phyloP scores from a whole-genome alignment of 257 asterid species.

The Paraleonurus japonicus region DNA sequence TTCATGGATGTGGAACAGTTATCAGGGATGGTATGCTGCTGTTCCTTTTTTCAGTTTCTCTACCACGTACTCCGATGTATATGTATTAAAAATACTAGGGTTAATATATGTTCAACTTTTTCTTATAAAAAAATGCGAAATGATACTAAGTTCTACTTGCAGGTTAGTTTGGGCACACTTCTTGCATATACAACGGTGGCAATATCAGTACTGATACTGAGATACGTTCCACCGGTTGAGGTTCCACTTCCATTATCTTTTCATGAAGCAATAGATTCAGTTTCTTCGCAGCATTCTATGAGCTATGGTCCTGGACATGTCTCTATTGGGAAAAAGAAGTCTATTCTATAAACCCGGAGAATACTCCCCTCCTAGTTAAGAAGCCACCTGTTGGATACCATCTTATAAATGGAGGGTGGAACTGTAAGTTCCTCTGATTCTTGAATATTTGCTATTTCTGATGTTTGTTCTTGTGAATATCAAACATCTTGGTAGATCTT shows the following conservation, averaged over 20 bases:
- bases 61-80: neutral
- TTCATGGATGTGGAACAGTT: slow-evolving; percentile 92
- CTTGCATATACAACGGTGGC: slow-evolving; percentile 93
- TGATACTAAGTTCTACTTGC: slow-evolving; percentile 30
- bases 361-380: slow-evolving; percentile 47
- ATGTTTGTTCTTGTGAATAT: neutral
- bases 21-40: slow-evolving; percentile 79
- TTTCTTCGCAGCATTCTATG: slow-evolving; percentile 43
- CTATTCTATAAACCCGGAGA: slow-evolving; percentile 30
- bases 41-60: slow-evolving; percentile 2
- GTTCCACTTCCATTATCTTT: slow-evolving; percentile 84
- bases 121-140: neutral
- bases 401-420: slow-evolving; percentile 36
- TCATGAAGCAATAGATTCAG: slow-evolving; percentile 82
- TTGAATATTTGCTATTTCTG: neutral
- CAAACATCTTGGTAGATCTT: neutral
- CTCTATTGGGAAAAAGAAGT: slow-evolving; percentile 37
- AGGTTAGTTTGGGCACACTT: slow-evolving; percentile 99
- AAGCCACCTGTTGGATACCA: slow-evolving; percentile 43
- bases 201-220: slow-evolving; percentile 78
- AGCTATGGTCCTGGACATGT: slow-evolving; percentile 33
- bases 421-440: slow-evolving; percentile 46
- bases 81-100: neutral
- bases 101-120: neutral
- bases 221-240: slow-evolving; percentile 89